A percentile compares a stretch with the other conserved stretches of the same genome.
Evolutionary conservation across 2,329 filamentous ascomycete species (phyloP).

Genomic region (Alternaria consortialis): DNA sequence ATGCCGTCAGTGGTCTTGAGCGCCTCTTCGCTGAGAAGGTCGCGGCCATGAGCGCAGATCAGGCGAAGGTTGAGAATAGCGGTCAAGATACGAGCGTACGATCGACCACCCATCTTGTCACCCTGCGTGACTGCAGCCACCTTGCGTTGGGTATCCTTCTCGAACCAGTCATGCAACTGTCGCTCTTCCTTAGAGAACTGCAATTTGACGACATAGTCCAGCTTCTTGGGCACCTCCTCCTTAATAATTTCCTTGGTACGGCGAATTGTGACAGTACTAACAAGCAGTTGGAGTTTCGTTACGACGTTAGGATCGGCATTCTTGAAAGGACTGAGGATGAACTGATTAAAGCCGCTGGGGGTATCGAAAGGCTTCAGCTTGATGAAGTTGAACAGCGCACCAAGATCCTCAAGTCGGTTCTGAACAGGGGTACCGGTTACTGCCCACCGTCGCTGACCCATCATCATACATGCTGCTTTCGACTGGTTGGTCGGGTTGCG

Average conservation of each 20-base stretch:
- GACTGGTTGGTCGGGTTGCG: constrained; percentile 86
- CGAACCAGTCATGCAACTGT: constrained; percentile 83
- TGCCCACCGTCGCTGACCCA: constrained; percentile 87
- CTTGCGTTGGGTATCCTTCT: constrained; percentile 79
- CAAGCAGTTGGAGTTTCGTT: constrained; percentile 83
- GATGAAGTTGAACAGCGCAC: constrained; percentile 85
- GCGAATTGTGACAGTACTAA: constrained; percentile 92
- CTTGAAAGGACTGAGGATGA: constrained; percentile 88
- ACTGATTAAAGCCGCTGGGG: constrained; percentile 75
- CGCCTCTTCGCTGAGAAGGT: constrained; percentile 86
- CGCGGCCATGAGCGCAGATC: constrained; percentile 93
- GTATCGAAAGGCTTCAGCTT: constrained; percentile 87
- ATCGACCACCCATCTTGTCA: constrained; percentile 77
- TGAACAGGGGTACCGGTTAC: constrained; percentile 97
- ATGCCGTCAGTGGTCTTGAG: constrained; percentile 80
- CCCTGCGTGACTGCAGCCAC: constrained; percentile 75
- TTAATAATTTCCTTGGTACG: constrained; percentile 81
- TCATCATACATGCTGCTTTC: constrained; percentile 81
- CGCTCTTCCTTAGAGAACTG: constrained; percentile 79
- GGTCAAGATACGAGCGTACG: constrained; percentile 93
- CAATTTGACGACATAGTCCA: constrained; percentile 76
- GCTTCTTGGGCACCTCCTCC: constrained; percentile 72
- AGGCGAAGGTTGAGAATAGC: constrained; percentile 88
- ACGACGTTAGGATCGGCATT: constrained; percentile 84
- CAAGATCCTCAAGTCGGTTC: constrained; percentile 86